phyloP scores from a whole-genome alignment of 176 grass and related monocot genomes.

The Zoysia pacifica region DNA sequence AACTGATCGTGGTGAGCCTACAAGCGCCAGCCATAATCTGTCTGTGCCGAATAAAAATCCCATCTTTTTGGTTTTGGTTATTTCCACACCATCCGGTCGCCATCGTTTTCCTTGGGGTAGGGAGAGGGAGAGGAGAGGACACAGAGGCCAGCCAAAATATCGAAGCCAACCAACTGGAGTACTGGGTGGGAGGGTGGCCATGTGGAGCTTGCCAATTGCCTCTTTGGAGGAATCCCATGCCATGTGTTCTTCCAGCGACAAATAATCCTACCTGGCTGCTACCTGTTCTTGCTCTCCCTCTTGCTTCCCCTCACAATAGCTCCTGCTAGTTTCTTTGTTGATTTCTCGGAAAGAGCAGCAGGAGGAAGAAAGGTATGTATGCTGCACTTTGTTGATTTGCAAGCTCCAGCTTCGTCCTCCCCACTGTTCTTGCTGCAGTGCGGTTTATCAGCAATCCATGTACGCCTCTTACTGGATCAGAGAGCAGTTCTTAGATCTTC shows the following conservation, averaged over 20 bases:
- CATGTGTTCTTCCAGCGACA: conserved; percentile 4
- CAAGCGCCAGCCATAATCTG: conserved; percentile 19
- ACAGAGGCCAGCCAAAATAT: not conserved
- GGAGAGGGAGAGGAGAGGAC: not conserved
- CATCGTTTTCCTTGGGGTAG: not conserved
- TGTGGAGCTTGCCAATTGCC: conserved; percentile 37
- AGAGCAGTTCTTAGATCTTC: not conserved
- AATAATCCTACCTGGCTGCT: conserved; percentile 19
- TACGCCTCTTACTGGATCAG: not conserved
- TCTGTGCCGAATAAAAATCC: not conserved
- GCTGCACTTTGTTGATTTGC: not conserved
- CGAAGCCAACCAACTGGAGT: not conserved
- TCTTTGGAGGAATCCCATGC: conserved; percentile 1
- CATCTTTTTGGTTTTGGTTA: too few relatives aligned
- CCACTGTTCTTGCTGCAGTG: not conserved
- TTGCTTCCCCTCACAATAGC: too few relatives aligned
- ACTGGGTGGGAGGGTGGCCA: conserved; percentile 12
- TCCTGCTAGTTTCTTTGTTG: too few relatives aligned
- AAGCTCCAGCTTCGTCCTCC: not conserved
- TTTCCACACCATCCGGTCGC: not conserved
- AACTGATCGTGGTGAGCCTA: conserved; percentile 20
- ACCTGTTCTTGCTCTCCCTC: not conserved
- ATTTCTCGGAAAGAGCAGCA: too few relatives aligned
- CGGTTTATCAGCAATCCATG: not conserved
- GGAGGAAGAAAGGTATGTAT: too few relatives aligned